Evolutionary conservation across 192 early-diverging fungal genomes (phyloP), one percentile per base, ranked within the genome.

Genomic region (Entomortierella beljakovae): DNA sequence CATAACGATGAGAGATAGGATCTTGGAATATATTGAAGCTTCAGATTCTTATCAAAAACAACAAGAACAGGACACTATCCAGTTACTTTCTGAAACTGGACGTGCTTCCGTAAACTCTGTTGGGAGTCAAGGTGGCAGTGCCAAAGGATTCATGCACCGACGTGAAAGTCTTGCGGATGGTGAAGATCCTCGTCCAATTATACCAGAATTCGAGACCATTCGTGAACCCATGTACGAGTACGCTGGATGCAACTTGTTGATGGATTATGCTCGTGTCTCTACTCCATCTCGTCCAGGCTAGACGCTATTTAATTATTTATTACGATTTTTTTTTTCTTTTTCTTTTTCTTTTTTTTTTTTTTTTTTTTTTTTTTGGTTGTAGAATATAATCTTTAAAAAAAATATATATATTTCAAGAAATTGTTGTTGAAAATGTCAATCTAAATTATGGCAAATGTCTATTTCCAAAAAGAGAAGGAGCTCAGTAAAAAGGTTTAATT

Each of bases 121-220:
- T 69, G 76, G 9, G 65, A 70, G 38, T 70, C 81, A 66, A 59
- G 73, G 33, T 70, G 82, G 56, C 50, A 34, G 10, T 57, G 76
- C 69, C 64, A 79, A 71, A 62, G 77, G 23, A 57, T 82, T 33
- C 15, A 65, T 65, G 76, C 80, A 20, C 56, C 72, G 31, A 34
- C 74, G 74, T 3, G 55, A 42, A 18, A 79, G 67, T 32, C 28
- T 64, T 32, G 50, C 63, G 28, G 80, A 59, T 52, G 64, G 32
- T 22, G 61, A 74, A 3, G 66, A 68, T 51, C 50, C 46, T 10
- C 56, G 61, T 15, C 70, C 68, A 23, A 73, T 62, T 38, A 90
- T 93, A 61, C 88, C 89, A 0, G 92, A 93, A 67, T 90, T 91
- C 52, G 92, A 93, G 18, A 83, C 85, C 23, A 86, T 88, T 63